These are phyloP conservation scores for Salvia rosmarinus DNA, from an alignment of 257 asterid genomes.

Conservation along the genomic window DNA sequence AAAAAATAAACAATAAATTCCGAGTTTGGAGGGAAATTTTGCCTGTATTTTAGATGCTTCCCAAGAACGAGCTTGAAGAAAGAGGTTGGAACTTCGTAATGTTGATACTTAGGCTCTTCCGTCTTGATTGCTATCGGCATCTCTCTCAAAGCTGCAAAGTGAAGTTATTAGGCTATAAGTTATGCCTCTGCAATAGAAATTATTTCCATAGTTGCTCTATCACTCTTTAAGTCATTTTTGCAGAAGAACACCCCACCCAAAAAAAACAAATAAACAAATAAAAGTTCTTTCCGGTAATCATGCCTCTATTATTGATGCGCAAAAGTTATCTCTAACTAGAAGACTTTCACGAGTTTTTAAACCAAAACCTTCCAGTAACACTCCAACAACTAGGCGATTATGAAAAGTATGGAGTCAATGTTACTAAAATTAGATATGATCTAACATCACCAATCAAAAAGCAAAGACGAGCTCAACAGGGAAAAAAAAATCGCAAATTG, in stretches of 20 bases:
- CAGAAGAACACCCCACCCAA: too few species aligned
- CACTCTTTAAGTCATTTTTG: too few species aligned
- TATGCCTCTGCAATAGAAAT: background rate
- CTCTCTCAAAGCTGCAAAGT: conserved; percentile 70
- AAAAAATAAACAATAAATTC: background rate
- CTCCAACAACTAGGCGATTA: too few species aligned
- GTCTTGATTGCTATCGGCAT: conserved; percentile 90
- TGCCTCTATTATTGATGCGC: conserved; percentile 84
- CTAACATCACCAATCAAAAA: conserved; percentile 3
- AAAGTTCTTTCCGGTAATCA: background rate
- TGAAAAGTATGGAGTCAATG: background rate
- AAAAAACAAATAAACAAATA: too few species aligned
- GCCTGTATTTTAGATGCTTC: conserved; percentile 88
- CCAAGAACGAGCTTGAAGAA: conserved; percentile 95
- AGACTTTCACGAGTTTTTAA: too few species aligned
- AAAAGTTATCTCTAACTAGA: too few species aligned
- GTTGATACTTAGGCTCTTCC: conserved; percentile 78
- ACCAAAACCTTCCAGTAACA: too few species aligned
- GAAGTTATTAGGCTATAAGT: conserved; percentile 19
- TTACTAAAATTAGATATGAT: background rate
- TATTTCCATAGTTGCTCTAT: too few species aligned
- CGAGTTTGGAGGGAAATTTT: background rate
- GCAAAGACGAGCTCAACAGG: background rate
- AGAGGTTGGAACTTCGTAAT: conserved; percentile 87
- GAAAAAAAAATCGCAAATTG: background rate